These are phyloP conservation scores for Gillenia trifoliata DNA, from an alignment of 306 rosid genomes.

Conservation along the genomic window DNA sequence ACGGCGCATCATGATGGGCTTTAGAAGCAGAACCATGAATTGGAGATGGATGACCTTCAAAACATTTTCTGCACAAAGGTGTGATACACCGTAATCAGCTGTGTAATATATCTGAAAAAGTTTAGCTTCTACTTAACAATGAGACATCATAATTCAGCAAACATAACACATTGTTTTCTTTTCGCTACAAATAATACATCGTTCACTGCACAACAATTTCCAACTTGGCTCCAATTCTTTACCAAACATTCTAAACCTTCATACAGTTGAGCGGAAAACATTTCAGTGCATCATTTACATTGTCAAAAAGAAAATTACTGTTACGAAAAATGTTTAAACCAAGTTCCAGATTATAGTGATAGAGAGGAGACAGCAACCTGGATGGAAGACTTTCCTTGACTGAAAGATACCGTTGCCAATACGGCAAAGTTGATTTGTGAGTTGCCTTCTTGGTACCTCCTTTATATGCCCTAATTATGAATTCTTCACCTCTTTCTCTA, in stretches of 20 bases:
- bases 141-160: neutral
- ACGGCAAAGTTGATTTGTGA: slow-evolving; percentile 70
- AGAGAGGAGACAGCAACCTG: slow-evolving; percentile 45
- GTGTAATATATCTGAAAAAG: neutral
- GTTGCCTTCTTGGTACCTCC: slow-evolving; percentile 80
- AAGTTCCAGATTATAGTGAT: slow-evolving; percentile 16
- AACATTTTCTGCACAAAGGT: slow-evolving; percentile 48
- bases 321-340: neutral
- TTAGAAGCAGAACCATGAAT: slow-evolving; percentile 18
- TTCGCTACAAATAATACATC: neutral
- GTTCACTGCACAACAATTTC: neutral
- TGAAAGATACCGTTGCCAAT: slow-evolving; percentile 67
- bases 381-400: slow-evolving; percentile 67
- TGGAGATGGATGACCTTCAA: slow-evolving; percentile 29
- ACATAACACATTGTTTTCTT: neutral
- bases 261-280: neutral
- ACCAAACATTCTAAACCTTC: neutral
- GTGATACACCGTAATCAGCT: slow-evolving; percentile 15
- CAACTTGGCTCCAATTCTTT: neutral
- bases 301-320: neutral
- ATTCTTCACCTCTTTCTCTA: slow-evolving; percentile 89
- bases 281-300: neutral
- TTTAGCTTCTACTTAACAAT: neutral
- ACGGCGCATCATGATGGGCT: slow-evolving; percentile 22
- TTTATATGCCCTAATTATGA: slow-evolving; percentile 71